phyloP scores from a whole-genome alignment of 73 alveolate genomes.

The Symbiodinium natans region DNA sequence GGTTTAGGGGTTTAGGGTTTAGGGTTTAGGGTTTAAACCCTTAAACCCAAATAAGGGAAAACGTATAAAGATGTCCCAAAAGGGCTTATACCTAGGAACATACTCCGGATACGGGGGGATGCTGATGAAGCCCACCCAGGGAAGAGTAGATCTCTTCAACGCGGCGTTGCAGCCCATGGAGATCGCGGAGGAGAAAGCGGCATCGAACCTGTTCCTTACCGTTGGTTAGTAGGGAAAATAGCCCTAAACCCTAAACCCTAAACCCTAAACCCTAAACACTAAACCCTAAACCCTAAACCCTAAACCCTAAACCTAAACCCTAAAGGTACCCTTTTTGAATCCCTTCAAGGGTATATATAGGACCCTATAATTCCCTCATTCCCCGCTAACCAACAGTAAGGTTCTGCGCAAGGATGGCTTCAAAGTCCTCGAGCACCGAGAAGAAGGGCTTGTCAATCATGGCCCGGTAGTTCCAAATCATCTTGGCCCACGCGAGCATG shows the following conservation, averaged over 20 bases:
- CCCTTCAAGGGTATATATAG: no score
- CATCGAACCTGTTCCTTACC: constrained; percentile 30
- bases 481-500: background rate
- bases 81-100: background rate
- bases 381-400: no score
- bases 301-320: no score
- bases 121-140: constrained; percentile 37
- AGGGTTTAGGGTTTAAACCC: no score
- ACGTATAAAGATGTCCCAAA: no score
- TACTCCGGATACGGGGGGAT: constrained; percentile 23
- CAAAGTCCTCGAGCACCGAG: background rate
- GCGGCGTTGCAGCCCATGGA: constrained; percentile 43
- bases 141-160: background rate
- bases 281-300: no score
- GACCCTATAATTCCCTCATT: no score
- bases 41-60: no score
- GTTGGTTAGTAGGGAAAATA: background rate
- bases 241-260: no score
- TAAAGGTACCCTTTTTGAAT: no score
- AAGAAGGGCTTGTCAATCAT: background rate
- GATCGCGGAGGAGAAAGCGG: constrained; percentile 5
- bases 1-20: no score
- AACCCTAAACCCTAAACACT: no score
- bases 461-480: background rate
- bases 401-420: background rate